Evolutionary conservation across 2,329 filamentous ascomycete species (phyloP).

Genomic region (Sordariomycetes sp.): DNA sequence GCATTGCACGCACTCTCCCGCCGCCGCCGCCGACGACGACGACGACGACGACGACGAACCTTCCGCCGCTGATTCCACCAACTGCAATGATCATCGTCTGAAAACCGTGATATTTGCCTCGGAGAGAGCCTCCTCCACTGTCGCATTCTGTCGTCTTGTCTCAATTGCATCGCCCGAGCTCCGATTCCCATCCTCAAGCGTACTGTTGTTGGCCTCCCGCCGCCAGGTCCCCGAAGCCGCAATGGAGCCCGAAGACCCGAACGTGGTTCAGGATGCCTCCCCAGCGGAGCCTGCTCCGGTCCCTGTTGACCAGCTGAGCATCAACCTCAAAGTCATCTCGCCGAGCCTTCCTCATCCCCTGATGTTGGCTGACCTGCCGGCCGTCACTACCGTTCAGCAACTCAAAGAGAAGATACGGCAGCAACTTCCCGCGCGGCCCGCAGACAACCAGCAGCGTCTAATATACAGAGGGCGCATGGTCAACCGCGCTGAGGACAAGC

Average conservation of each 20-base stretch:
- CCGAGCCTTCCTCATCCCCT: constrained; percentile 39
- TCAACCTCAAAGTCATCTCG: constrained; percentile 46
- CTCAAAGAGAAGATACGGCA: constrained; percentile 46
- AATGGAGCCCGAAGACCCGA: constrained; percentile 1
- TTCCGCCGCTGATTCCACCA: background rate
- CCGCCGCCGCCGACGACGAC: no score
- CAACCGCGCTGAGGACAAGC: constrained; percentile 36
- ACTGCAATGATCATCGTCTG: background rate
- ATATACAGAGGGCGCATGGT: constrained; percentile 48
- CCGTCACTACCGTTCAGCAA: constrained; percentile 38
- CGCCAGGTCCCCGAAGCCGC: background rate
- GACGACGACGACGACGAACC: background rate
- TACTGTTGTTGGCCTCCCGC: background rate
- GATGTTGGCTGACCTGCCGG: constrained; percentile 31
- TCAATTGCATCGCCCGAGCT: background rate
- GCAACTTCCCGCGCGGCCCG: constrained; percentile 31
- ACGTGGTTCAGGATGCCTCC: background rate
- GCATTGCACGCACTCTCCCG: background rate
- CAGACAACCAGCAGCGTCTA: constrained; percentile 41
- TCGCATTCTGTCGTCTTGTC: background rate
- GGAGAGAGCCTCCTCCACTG: background rate
- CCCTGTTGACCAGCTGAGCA: constrained; percentile 20
- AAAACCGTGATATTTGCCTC: background rate
- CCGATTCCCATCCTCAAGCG: background rate
- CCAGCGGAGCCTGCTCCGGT: constrained; percentile 3